phyloP scores from a whole-genome alignment of 148 eudicot species.

The Chenopodium berlandieri region DNA sequence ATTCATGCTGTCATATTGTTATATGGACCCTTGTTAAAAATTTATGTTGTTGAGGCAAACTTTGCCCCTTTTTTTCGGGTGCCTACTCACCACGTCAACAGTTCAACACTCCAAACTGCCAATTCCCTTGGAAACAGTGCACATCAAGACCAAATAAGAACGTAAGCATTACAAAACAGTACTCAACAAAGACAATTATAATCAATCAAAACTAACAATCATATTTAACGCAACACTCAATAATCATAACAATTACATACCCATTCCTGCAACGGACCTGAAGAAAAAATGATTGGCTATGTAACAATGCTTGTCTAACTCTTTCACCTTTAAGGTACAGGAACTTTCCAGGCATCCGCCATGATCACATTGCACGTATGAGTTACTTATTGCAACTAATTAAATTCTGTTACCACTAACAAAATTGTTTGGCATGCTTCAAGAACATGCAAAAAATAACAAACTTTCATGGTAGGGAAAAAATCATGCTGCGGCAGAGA shows the following conservation, averaged over 20 bases:
- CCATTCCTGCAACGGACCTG: background rate
- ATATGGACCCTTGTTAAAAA: no score
- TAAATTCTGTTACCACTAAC: slow-evolving; percentile 23
- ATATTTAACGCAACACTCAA: background rate
- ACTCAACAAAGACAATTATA: background rate
- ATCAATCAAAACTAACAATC: background rate
- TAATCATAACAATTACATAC: no score
- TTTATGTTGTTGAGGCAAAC: no score
- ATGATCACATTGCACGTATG: slow-evolving; percentile 4
- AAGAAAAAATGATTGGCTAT: background rate
- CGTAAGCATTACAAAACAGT: no score
- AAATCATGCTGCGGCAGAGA: slow-evolving; percentile 57
- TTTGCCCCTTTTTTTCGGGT: no score
- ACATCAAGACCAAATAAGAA: no score
- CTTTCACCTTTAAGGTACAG: slow-evolving; percentile 11
- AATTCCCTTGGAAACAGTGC: no score
- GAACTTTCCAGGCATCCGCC: slow-evolving; percentile 34
- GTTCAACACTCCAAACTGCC: no score
- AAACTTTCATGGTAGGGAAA: background rate
- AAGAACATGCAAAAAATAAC: slow-evolving; percentile 42
- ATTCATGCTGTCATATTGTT: no score
- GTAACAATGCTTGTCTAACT: background rate
- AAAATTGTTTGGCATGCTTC: slow-evolving; percentile 51
- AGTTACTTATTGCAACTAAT: slow-evolving; percentile 6
- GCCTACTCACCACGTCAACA: no score